Base-by-base conservation (phyloP, 2,329 filamentous ascomycete genomes). In the Phaeophleospora eucalypticola region DNA sequence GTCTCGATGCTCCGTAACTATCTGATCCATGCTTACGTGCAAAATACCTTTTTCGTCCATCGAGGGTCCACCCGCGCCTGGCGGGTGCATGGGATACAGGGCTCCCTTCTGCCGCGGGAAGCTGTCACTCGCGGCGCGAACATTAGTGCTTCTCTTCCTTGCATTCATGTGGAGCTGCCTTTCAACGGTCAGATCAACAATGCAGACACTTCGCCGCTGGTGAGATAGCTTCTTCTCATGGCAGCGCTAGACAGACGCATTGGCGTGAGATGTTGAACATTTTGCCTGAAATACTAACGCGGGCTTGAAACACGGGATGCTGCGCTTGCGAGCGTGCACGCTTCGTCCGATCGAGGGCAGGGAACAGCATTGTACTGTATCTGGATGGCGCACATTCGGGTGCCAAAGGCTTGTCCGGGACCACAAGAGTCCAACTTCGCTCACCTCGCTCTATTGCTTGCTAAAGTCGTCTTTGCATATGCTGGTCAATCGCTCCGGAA, bases 261-360 rank as follows among this genome's bases (percentile, higher is more conserved):
- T 29, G 33, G 18, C 41, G 24, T 7, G 24, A 29, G 24, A 6
- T 29, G 24, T 29, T 29, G 24, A 12, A 29, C 7, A 6, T 29
- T 6, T 29, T 29, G 24, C 15, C 41, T 27, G 35, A 42, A 39
- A 35, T 45, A 43, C 43, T 45, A 36, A 51, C 39, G 45, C 43
- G 40, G 38, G 41, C 43, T 29, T 48, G 51, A 51, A 54, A 51
- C 45, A 54, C 46, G 46, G 43, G 43, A 32, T 39, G 36, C 45
- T 47, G 50, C 33, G 47, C 46, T 19, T 39, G 38, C 36, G 33
- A 19, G 33, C 35, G 46, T 36, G 37, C 36, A 35, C 35, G 41
- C 46, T 41, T 41, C 42, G 43, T 42, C 19, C 29, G 44, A 34
- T 27, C 38, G 15, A 39, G 19, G 33, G 35, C 43, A 38, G 29